phyloP scores from a whole-genome alignment of 2,329 filamentous ascomycete genomes.

The Epichloe sylvatica region DNA sequence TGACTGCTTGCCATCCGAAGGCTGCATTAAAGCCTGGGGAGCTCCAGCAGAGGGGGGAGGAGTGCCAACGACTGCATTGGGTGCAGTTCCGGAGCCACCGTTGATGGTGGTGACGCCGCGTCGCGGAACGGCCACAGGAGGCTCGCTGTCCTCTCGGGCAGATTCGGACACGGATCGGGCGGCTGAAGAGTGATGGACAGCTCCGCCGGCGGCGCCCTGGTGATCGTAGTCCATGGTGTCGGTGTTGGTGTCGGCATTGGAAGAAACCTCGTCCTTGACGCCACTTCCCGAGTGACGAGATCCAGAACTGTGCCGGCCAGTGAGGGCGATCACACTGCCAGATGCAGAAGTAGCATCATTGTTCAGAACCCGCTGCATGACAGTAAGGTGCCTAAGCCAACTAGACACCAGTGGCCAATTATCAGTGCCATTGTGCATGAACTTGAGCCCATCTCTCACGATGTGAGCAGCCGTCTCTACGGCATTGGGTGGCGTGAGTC shows the following conservation, averaged over 20 bases:
- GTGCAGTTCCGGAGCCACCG: constrained; percentile 35
- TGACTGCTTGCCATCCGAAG: constrained; percentile 23
- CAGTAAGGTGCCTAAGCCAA: constrained; percentile 45
- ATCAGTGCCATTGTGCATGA: constrained; percentile 44
- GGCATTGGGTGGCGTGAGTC: constrained; percentile 40
- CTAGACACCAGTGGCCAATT: constrained; percentile 46
- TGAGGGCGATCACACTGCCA: constrained; percentile 6
- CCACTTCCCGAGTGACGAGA: constrained; percentile 15
- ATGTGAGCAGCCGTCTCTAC: constrained; percentile 43
- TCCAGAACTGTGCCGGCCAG: constrained; percentile 16
- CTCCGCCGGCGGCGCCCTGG: constrained; percentile 13
- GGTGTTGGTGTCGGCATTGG: constrained; percentile 39
- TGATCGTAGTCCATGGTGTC: constrained; percentile 47
- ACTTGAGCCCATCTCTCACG: constrained; percentile 43
- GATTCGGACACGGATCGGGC: constrained; percentile 25
- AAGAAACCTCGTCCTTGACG: constrained; percentile 41
- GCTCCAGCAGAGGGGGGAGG: constrained; percentile 21
- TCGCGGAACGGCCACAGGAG: constrained; percentile 32
- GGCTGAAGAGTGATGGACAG: constrained; percentile 17
- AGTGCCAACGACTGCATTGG: constrained; percentile 30
- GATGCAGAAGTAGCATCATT: constrained; percentile 32
- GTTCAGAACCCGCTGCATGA: constrained; percentile 47
- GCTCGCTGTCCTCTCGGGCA: constrained; percentile 38
- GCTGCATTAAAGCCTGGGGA: constrained; percentile 12
- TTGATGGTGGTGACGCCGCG: constrained; percentile 47